These are phyloP conservation scores for Candida gorgasii DNA, from an alignment of 805 yeast genomes.

Conservation along the genomic window DNA sequence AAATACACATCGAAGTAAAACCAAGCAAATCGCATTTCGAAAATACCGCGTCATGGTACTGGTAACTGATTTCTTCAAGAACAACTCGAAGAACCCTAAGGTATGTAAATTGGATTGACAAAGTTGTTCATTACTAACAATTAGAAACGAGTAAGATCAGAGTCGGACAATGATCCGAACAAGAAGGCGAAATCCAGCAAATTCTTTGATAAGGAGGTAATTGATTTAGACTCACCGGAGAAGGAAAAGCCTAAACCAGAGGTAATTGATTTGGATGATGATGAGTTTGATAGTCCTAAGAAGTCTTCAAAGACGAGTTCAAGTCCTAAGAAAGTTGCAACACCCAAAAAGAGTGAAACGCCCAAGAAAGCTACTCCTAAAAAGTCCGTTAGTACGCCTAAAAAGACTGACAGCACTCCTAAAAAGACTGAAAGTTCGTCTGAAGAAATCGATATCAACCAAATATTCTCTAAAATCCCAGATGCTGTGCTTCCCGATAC, in stretches of 20 bases:
- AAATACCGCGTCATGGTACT: constrained; percentile 15
- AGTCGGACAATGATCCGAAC: background rate
- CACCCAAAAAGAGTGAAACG: constrained; percentile 4
- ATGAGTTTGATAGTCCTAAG: constrained; percentile 13
- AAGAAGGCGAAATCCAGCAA: constrained; percentile 11
- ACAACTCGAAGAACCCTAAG: constrained; percentile 1
- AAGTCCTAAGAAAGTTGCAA: constrained; percentile 6
- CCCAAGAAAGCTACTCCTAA: constrained; percentile 5
- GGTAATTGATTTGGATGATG: constrained; percentile 20
- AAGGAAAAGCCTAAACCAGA: constrained; percentile 7
- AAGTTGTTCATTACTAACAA: constrained; percentile 9
- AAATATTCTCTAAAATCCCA: constrained; percentile 51
- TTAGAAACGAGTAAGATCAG: constrained; percentile 1
- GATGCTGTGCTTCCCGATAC: constrained; percentile 69
- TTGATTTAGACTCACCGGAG: constrained; percentile 12
- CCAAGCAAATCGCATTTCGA: constrained; percentile 2
- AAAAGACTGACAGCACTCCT: constrained; percentile 8
- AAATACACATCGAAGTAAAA: too few relatives aligned
- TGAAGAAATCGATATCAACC: constrained; percentile 1
- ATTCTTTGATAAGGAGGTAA: constrained; percentile 14
- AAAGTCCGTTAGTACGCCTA: too few relatives aligned
- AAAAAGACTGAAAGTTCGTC: constrained; percentile 16
- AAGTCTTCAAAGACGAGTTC: too few relatives aligned
- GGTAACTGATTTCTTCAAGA: constrained; percentile 18
- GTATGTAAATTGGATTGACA: constrained; percentile 3